Evolutionary conservation across 108 stramenopile species (phyloP).

Genomic region (Chaetoceros tenuissimus): DNA sequence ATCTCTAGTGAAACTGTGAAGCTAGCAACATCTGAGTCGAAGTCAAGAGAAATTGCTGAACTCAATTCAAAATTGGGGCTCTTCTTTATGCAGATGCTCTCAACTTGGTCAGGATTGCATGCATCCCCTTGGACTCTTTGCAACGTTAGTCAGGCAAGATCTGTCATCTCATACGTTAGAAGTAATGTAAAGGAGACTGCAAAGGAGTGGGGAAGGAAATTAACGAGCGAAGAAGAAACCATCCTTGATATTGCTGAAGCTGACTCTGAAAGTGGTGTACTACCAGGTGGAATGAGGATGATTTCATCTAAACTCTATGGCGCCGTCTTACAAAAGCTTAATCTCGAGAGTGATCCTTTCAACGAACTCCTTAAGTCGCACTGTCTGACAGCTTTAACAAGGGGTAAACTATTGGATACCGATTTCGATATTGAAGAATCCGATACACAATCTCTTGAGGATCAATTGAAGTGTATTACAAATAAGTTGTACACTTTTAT

Average conservation of each 20-base stretch:
- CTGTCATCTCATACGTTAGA: slow-evolving; percentile 31
- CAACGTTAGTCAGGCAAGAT: slow-evolving; percentile 28
- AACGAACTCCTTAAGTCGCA: slow-evolving; percentile 6
- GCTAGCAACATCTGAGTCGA: slow-evolving; percentile 4
- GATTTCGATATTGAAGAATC: background rate
- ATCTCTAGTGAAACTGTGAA: background rate
- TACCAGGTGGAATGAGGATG: slow-evolving; percentile 34
- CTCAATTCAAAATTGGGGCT: slow-evolving; percentile 17
- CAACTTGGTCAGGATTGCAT: slow-evolving; percentile 59
- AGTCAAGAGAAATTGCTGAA: background rate
- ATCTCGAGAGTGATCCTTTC: no score
- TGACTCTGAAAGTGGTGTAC: slow-evolving; percentile 43
- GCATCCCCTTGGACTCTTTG: slow-evolving; percentile 55
- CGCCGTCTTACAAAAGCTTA: background rate
- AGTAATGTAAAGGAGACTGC: slow-evolving; percentile 19
- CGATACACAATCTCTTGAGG: background rate
- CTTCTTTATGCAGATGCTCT: slow-evolving; percentile 33
- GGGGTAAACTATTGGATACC: background rate
- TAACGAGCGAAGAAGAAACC: slow-evolving; percentile 23
- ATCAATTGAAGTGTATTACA: background rate
- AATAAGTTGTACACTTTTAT: slow-evolving; percentile 7
- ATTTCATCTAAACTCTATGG: slow-evolving; percentile 22
- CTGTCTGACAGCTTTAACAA: slow-evolving; percentile 3
- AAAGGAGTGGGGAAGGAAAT: slow-evolving; percentile 30
- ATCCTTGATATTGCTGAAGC: slow-evolving; percentile 50